These are phyloP conservation scores for Geoglossum cookeanum DNA, from an alignment of 2,329 filamentous ascomycete species.

Conservation along the genomic window DNA sequence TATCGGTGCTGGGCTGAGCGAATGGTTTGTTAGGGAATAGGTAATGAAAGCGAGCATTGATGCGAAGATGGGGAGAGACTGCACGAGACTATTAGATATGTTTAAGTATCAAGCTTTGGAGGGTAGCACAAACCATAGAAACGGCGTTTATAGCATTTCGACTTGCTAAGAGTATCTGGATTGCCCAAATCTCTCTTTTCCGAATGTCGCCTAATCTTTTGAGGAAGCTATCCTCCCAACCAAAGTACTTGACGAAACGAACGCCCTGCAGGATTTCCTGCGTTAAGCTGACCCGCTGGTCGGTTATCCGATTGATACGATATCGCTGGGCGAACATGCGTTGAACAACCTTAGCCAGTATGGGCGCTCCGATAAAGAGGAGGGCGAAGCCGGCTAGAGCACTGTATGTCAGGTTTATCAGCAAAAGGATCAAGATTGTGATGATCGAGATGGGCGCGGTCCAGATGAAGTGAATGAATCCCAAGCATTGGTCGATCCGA, in stretches of 20 bases:
- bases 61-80: conserved; percentile 71
- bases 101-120: not conserved
- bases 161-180: conserved; percentile 66
- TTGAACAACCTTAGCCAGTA: conserved; percentile 59
- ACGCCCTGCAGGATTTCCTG: conserved; percentile 86
- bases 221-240: conserved; percentile 82
- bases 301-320: conserved; percentile 80
- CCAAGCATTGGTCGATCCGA: conserved; percentile 71
- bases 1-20: conserved; percentile 53
- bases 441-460: conserved; percentile 61
- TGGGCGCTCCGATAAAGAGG: conserved; percentile 56
- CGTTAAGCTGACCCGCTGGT: conserved; percentile 75
- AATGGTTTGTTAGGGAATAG: conserved; percentile 41
- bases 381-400: conserved; percentile 80
- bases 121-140: conserved; percentile 33
- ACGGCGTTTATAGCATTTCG: conserved; percentile 72
- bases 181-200: conserved; percentile 57
- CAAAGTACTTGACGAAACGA: conserved; percentile 90
- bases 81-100: not conserved
- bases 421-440: conserved; percentile 58
- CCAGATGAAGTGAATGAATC: conserved; percentile 84
- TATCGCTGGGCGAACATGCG: conserved; percentile 56
- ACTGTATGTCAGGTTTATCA: conserved; percentile 79
- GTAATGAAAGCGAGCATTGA: conserved; percentile 93
- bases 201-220: conserved; percentile 56